A percentile compares a stretch with the other conserved stretches of the same genome.
Conservation (phyloP, 2,329 filamentous ascomycete species). For the Chrysoporthe cubensis region DNA sequence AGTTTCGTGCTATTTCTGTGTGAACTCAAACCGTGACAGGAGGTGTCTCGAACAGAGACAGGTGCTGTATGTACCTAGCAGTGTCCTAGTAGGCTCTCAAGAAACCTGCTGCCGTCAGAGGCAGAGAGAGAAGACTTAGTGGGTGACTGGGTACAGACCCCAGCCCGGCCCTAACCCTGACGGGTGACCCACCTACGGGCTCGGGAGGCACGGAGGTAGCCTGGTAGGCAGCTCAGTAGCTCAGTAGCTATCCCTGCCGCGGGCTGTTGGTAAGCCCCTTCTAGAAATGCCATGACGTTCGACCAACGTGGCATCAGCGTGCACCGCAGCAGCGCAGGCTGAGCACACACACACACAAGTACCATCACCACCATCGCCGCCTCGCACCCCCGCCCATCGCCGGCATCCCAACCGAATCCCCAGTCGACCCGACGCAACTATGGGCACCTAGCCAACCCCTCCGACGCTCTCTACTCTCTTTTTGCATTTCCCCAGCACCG, state of each 20-base stretch:
- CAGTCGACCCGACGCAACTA: constrained; percentile 23
- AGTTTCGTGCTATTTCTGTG: too few species aligned
- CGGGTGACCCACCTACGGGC: too few species aligned
- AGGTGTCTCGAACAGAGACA: too few species aligned
- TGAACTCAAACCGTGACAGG: too few species aligned
- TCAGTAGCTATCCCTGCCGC: background rate
- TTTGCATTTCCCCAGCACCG: constrained; percentile 9
- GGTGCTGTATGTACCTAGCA: too few species aligned
- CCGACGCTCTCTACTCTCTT: constrained; percentile 11
- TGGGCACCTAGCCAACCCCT: constrained; percentile 27
- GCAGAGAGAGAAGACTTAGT: too few species aligned
- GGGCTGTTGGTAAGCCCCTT: constrained; percentile 9
- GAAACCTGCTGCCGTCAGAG: background rate
- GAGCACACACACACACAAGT: background rate
- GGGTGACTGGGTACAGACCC: too few species aligned
- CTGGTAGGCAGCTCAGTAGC: too few species aligned
- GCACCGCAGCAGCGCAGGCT: constrained; percentile 21
- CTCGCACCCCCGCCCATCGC: constrained; percentile 12
- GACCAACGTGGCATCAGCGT: constrained; percentile 32
- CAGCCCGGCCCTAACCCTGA: constrained; percentile 2
- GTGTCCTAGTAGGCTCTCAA: too few species aligned
- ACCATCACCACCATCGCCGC: constrained; percentile 23
- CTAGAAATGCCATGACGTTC: constrained; percentile 18
- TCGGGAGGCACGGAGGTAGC: too few species aligned
- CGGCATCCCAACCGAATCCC: constrained; percentile 6